Evolutionary conservation across 208 protist genomes (phyloP), one percentile per base, ranked within the genome.

Genomic region (Sergeia podlipaevii): DNA sequence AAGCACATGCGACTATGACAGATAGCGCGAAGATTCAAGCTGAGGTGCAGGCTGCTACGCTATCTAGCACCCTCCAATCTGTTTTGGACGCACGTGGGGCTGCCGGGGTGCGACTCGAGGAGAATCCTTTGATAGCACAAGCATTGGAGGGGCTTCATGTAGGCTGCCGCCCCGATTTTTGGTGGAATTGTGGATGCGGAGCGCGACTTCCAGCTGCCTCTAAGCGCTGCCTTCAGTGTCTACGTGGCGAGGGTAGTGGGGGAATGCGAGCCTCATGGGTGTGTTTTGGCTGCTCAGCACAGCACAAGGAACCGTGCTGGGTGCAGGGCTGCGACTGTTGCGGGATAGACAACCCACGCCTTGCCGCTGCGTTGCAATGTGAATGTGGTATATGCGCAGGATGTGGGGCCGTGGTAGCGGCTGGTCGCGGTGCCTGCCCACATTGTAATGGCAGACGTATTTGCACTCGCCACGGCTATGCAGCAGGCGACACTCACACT

Each of bases 161-260:
- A 15, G 76, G 69, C 3, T 55, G 70, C 28, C 60, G 45, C 18
- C 8, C 47, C 39, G 24, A 46, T 15, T 92, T 89, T 45, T 92
- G 80, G 80, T 92, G 85, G 85, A 27, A 18, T 21, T 92, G 85
- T 58, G 80, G 85, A 5, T 92, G 85, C 54, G 85, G 85, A 0
- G 60, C 64, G 26, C 48, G 67, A 37, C 47, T 80, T 26, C 80
- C 85, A 18, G 52, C 72, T 53, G 67, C 60, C 26, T 63, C 80
- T n/a, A 77, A 75, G 58, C 66, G 69, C 21, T 92, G 85, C 55
- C 57, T 77, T 6, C 56, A 50, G n/a, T 92, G 85, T 44, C 49
- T 89, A 41, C 70, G 80, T 4, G 46, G 44, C 18, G 39, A 30
- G 8, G 37, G 48, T 18, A 43, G 51, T n/a, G 48, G 51, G 7